Evolutionary conservation across 176 grass and related monocot genomes (phyloP).

Genomic region (Chrysopogon serrulatus): DNA sequence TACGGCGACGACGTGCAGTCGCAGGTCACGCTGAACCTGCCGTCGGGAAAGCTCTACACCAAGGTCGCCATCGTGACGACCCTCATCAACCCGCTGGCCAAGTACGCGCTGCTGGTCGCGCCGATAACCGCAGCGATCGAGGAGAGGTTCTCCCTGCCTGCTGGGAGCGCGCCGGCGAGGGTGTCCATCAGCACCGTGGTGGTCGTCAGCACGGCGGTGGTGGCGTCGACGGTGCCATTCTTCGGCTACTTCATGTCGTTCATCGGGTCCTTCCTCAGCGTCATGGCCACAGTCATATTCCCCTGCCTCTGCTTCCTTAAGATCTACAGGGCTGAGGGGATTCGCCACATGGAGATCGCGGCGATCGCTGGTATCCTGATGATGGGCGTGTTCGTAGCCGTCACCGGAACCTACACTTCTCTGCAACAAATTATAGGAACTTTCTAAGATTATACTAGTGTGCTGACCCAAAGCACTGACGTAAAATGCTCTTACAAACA

Average conservation of each 20-base stretch:
- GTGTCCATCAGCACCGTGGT: constrained; percentile 36
- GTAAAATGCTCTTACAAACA: too few species aligned
- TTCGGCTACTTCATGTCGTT: too few species aligned
- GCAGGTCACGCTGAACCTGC: constrained; percentile 54
- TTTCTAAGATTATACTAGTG: too few species aligned
- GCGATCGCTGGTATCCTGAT: too few species aligned
- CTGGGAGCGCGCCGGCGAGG: not conserved
- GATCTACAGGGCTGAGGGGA: constrained; percentile 26
- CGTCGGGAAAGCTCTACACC: constrained; percentile 39
- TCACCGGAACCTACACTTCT: constrained; percentile 43
- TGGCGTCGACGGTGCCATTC: constrained; percentile 44
- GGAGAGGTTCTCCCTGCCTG: constrained; percentile 27
- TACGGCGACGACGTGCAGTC: constrained; percentile 46
- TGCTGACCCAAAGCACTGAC: too few species aligned
- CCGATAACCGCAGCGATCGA: constrained; percentile 43
- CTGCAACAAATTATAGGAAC: constrained; percentile 39
- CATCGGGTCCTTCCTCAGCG: constrained; percentile 43
- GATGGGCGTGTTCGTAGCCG: constrained; percentile 23
- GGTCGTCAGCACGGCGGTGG: constrained; percentile 34
- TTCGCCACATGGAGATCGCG: too few species aligned
- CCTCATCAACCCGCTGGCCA: constrained; percentile 48
- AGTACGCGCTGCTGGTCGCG: constrained; percentile 40
- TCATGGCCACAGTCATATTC: constrained; percentile 44
- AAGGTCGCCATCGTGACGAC: too few species aligned
- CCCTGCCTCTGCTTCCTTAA: constrained; percentile 54